Percentiles rank a stretch among this genome's conserved stretches.
Conservation (phyloP, 768 basidiomycete genomes). For the Mrakia gelida region DNA sequence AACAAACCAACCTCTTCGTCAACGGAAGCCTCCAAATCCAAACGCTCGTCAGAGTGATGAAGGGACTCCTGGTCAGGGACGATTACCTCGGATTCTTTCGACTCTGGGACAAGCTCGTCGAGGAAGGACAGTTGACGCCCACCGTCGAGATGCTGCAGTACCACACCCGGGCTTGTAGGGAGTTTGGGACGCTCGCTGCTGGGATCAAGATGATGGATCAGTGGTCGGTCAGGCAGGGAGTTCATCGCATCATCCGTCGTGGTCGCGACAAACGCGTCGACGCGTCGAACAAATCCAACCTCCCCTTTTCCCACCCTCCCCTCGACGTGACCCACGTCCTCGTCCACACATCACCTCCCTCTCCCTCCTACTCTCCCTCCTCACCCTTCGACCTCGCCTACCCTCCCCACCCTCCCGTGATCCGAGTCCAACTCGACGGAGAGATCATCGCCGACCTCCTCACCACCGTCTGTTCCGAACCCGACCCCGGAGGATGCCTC, state of each 20-base stretch:
- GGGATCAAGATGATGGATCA: constrained; percentile 15
- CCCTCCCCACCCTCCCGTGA: not conserved
- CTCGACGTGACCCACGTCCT: not conserved
- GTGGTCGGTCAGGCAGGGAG: constrained; percentile 12
- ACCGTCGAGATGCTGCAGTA: not conserved
- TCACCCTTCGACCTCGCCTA: too few species aligned
- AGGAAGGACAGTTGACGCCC: constrained; percentile 9
- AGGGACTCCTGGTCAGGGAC: not conserved
- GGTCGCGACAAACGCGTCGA: too few species aligned
- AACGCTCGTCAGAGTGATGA: not conserved
- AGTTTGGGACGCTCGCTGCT: not conserved
- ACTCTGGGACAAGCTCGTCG: not conserved
- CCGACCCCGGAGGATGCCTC: not conserved
- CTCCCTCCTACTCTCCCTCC: too few species aligned
- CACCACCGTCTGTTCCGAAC: not conserved
- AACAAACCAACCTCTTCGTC: not conserved
- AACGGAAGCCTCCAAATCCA: not conserved
- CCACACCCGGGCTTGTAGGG: not conserved
- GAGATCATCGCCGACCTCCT: not conserved
- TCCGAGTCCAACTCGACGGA: constrained; percentile 1
- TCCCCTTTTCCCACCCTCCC: not conserved
- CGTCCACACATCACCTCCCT: not conserved
- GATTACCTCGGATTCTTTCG: not conserved
- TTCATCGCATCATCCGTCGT: constrained; percentile 2
- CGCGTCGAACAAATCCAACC: too few species aligned